Percentiles rank a stretch among this genome's conserved stretches.
phyloP scores from a whole-genome alignment of 139 green algal genomes.

The Astrephomene gubernaculifera region DNA sequence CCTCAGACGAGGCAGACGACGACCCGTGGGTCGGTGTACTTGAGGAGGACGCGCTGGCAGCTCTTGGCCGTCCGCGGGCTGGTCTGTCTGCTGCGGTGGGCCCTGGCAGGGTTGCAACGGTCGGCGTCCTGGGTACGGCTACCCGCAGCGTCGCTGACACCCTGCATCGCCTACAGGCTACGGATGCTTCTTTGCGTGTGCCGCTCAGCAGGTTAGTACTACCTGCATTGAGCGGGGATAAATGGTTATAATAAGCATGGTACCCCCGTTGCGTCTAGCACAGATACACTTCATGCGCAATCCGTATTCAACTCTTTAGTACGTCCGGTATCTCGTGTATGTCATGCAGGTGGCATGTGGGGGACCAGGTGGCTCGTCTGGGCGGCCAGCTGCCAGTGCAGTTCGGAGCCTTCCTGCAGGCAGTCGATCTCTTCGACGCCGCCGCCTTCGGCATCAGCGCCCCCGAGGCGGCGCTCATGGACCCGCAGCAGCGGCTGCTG shows the following conservation, averaged over 20 bases:
- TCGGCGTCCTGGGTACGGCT: slow-evolving; percentile 1
- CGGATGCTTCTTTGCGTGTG: neutral
- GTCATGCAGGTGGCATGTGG: slow-evolving; percentile 58
- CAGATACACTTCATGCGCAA: neutral
- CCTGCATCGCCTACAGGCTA: neutral
- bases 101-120: neutral
- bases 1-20: neutral
- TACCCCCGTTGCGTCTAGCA: neutral
- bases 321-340: neutral
- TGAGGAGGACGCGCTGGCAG: neutral
- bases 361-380: slow-evolving; percentile 28
- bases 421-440: slow-evolving; percentile 79
- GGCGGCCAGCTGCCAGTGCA: slow-evolving; percentile 29
- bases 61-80: neutral
- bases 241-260: neutral
- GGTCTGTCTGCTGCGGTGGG: no score
- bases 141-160: neutral
- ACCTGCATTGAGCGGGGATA: neutral
- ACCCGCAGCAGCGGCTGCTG: slow-evolving; percentile 91
- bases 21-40: neutral
- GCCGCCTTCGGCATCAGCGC: slow-evolving; percentile 68
- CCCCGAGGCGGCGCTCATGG: slow-evolving; percentile 74
- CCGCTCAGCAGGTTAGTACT: neutral
- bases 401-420: slow-evolving; percentile 69
- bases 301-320: neutral